Base-by-base conservation (phyloP, 2,329 filamentous ascomycete genomes). In the Cryphonectria carpinicola region DNA sequence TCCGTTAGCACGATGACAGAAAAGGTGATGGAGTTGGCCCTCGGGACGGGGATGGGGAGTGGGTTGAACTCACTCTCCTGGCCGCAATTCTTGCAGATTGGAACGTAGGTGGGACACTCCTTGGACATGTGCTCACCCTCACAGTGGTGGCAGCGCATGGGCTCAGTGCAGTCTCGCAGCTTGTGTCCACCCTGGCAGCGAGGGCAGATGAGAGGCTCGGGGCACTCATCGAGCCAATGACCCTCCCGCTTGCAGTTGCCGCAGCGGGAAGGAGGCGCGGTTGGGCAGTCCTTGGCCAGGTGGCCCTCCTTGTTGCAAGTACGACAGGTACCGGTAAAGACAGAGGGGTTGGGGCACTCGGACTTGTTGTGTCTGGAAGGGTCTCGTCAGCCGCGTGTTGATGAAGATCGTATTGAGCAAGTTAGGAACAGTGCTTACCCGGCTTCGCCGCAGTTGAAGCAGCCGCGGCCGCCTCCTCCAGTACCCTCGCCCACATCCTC, bases 171-270 rank as follows among this genome's bases (percentile, higher is more conserved):
- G 46, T 86, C 84, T 7, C 86, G 84, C 65, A 86, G 81, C 75
- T 88, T 79, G 74, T 88, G 86, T 3, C 82, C 84, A 17, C 82
- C 79, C 70, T 84, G 82, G 77, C 86, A 88, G 70, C 80, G 82
- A n/a, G 69, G 73, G 71, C 78, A 80, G n/a, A 73, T 69, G 28
- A 78, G 67, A 2, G 78, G 75, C 1, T 85, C 80, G 1, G 90
- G 90, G 74, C 92, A 94, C 66, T 92, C 89, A 28, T 86, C 84
- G 66, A 86, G 82, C 75, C 88, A 80, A 74, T 89, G 87, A 6
- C 86, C 87, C 35, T 82, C 79, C 75, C 87, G 76, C 70, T 83
- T 81, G 79, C 87, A 89, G 73, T 80, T 83, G 46, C 74, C 74
- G 73, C 80, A 78, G 14, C 70, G 70, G 66, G 72, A 65, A 43